Evolutionary conservation across 2,329 filamentous ascomycete genomes (phyloP).

Genomic region (Colletotrichum graminicola): DNA sequence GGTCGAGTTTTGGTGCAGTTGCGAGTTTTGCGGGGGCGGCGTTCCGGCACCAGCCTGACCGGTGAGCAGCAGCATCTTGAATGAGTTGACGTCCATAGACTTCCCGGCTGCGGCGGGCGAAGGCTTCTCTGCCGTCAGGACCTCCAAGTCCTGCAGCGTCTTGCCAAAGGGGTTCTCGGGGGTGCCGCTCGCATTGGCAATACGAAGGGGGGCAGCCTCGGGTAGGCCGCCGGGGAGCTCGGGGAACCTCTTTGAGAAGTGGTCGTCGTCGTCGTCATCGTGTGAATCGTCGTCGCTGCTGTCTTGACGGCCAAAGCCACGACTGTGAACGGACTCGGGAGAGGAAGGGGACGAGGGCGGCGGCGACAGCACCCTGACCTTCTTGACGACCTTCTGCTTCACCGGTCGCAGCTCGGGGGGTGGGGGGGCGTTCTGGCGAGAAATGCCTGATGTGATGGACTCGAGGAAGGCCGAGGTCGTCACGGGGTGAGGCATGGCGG

Average conservation of each 20-base stretch:
- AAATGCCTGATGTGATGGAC: conserved; percentile 47
- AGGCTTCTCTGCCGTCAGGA: conserved; percentile 50
- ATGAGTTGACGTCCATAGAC: conserved; percentile 81
- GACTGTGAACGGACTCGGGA: conserved; percentile 49
- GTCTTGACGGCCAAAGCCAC: conserved; percentile 46
- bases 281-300: conserved; percentile 49
- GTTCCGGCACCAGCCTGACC: conserved; percentile 63
- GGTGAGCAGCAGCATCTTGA: conserved; percentile 81
- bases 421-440: conserved; percentile 44
- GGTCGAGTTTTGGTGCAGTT: conserved; percentile 61
- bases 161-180: conserved; percentile 69
- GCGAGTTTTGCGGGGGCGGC: conserved; percentile 44
- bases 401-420: conserved; percentile 36
- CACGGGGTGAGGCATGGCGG: conserved; percentile 44
- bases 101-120: conserved; percentile 48
- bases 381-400: conserved; percentile 71
- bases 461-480: conserved; percentile 47
- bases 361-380: conserved; percentile 75
- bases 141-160: conserved; percentile 65
- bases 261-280: conserved; percentile 38
- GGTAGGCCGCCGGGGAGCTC: conserved; percentile 37
- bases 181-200: conserved; percentile 45
- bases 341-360: conserved; percentile 71
- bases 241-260: conserved; percentile 41
- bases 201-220: conserved; percentile 37